A percentile compares a stretch with the other conserved stretches of the same genome.
Evolutionary conservation across 1,139 yeast genomes (phyloP).

Genomic region (Nakaseomyces uthaithaninus): DNA sequence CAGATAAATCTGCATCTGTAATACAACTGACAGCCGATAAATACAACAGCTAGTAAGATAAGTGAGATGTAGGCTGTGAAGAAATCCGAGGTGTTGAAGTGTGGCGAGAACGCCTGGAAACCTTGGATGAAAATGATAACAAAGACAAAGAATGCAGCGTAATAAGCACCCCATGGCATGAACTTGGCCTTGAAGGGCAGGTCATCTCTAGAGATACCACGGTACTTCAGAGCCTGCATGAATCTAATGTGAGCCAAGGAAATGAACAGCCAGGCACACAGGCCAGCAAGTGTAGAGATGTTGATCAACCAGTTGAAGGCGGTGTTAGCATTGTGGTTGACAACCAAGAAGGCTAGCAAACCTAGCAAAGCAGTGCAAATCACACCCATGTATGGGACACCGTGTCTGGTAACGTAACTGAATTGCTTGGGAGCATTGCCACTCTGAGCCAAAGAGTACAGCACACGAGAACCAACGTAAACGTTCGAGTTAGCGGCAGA

Average conservation of each 20-base stretch:
- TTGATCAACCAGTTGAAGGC: constrained; percentile 85
- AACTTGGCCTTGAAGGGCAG: constrained; percentile 59
- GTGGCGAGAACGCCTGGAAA: constrained; percentile 45
- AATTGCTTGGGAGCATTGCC: constrained; percentile 60
- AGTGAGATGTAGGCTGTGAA: constrained; percentile 57
- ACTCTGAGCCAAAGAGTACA: constrained; percentile 60
- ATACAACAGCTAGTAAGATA: constrained; percentile 43
- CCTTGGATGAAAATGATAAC: constrained; percentile 60
- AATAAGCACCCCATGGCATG: constrained; percentile 58
- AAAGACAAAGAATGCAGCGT: constrained; percentile 43
- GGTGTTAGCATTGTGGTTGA: constrained; percentile 48
- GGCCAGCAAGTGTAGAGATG: constrained; percentile 69
- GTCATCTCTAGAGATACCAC: constrained; percentile 56
- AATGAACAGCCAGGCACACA: constrained; percentile 67
- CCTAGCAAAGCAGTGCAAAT: constrained; percentile 53
- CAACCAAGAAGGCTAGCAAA: constrained; percentile 58
- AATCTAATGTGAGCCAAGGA: constrained; percentile 57
- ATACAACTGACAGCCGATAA: constrained; percentile 43
- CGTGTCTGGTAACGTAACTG: constrained; percentile 45
- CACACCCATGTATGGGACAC: constrained; percentile 62
- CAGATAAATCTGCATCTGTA: constrained; percentile 39
- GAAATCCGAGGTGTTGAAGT: constrained; percentile 41
- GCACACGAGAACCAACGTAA: constrained; percentile 68
- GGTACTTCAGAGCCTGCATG: constrained; percentile 47
- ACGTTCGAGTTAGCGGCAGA: constrained; percentile 79